These are phyloP conservation scores for Septoria linicola DNA, from an alignment of 2,329 filamentous ascomycete species.

Conservation along the genomic window DNA sequence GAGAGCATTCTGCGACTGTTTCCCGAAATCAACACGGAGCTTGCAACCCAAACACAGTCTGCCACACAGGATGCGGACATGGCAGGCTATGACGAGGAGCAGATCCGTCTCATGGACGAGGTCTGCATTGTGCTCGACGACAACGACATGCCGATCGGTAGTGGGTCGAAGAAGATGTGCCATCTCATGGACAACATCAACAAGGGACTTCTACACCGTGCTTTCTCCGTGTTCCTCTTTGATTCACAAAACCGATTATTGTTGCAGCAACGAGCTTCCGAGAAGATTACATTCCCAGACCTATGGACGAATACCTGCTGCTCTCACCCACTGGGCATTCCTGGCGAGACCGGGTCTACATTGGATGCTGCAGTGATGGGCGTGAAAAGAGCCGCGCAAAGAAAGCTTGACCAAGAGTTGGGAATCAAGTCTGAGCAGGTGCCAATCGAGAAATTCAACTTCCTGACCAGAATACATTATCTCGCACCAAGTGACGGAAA, in stretches of 20 bases:
- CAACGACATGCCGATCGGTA: conserved; percentile 88
- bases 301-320: conserved; percentile 99
- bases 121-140: conserved; percentile 96
- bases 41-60: conserved; percentile 53
- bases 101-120: conserved; percentile 98
- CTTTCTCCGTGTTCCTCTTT: conserved; percentile 98
- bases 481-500: conserved; percentile 94
- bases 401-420: conserved; percentile 92
- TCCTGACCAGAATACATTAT: conserved; percentile 96
- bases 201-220: conserved; percentile 90
- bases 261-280: conserved; percentile 87
- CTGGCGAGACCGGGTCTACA: conserved; percentile 83
- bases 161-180: conserved; percentile 96
- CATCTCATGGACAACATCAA: conserved; percentile 99
- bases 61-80: conserved; percentile 64
- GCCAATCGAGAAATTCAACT: conserved; percentile 85
- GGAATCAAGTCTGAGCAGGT: conserved; percentile 89
- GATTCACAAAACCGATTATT: conserved; percentile 89
- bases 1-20: conserved; percentile 85
- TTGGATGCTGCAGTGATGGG: conserved; percentile 78
- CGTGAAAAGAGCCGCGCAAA: conserved; percentile 85
- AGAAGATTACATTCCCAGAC: conserved; percentile 99
- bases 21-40: conserved; percentile 69
- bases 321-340: conserved; percentile 90
- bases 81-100: conserved; percentile 92